Conservation (phyloP, 2,329 filamentous ascomycete genomes). For the Exophiala xenobiotica region DNA sequence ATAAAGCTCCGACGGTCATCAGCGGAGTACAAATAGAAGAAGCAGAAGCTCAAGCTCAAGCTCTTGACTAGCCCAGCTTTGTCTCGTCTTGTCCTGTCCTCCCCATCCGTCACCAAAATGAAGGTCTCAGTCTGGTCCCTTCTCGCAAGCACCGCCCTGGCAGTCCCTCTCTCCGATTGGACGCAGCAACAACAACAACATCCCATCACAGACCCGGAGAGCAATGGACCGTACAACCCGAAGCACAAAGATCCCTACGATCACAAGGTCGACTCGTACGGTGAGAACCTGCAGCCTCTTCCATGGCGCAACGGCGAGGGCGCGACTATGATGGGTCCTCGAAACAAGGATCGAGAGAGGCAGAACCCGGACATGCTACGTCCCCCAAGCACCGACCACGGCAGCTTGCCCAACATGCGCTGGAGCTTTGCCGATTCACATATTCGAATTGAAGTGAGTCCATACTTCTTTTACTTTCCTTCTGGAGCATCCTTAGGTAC, state of each 20-base stretch:
- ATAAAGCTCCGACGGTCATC: too few relatives aligned
- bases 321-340: slow-evolving; percentile 66
- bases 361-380: slow-evolving; percentile 71
- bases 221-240: slow-evolving; percentile 18
- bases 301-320: slow-evolving; percentile 66
- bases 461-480: background rate
- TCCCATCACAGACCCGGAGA: slow-evolving; percentile 9
- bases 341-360: slow-evolving; percentile 65
- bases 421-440: slow-evolving; percentile 70
- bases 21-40: background rate
- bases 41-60: too few relatives aligned
- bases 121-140: slow-evolving; percentile 19
- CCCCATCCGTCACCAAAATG: slow-evolving; percentile 9
- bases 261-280: slow-evolving; percentile 24
- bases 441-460: slow-evolving; percentile 60
- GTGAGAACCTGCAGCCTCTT: slow-evolving; percentile 46
- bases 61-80: too few relatives aligned
- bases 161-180: slow-evolving; percentile 19
- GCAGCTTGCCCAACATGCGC: slow-evolving; percentile 67
- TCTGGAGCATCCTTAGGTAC: too few relatives aligned
- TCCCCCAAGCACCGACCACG: slow-evolving; percentile 71
- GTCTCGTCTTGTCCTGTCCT: background rate
- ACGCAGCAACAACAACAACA: slow-evolving; percentile 41
- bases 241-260: slow-evolving; percentile 24
- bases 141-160: slow-evolving; percentile 18